phyloP scores from a whole-genome alignment of 768 basidiomycete genomes.

The Suillus sp. region DNA sequence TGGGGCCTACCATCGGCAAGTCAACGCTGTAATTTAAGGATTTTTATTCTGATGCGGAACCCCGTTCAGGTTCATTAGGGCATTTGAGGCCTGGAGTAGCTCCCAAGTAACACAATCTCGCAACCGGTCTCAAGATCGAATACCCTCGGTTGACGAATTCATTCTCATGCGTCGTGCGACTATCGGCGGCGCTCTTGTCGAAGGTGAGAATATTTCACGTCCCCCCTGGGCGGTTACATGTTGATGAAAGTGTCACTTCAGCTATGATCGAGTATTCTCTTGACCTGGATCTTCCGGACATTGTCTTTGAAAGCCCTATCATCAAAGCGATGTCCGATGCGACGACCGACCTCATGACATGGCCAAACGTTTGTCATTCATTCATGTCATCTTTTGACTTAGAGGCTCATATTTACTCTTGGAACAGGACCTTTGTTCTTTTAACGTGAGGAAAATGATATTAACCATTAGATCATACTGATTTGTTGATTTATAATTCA shows the following conservation, averaged over 20 bases:
- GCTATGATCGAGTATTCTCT: constrained; percentile 41
- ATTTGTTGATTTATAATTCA: constrained; percentile 24
- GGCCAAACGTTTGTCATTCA: constrained; percentile 38
- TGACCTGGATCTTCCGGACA: constrained; percentile 39
- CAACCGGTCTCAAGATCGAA: constrained; percentile 38
- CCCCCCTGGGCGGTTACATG: background rate
- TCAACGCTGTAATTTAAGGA: background rate
- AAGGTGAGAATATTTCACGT: constrained; percentile 29
- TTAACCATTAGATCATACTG: constrained; percentile 10
- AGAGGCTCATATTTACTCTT: constrained; percentile 17
- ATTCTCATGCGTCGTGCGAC: constrained; percentile 40
- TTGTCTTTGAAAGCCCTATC: constrained; percentile 37
- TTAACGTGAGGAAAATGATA: constrained; percentile 30
- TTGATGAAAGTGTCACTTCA: constrained; percentile 18
- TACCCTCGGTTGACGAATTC: constrained; percentile 41
- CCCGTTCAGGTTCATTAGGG: constrained; percentile 33
- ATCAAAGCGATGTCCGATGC: constrained; percentile 41
- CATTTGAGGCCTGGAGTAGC: constrained; percentile 38
- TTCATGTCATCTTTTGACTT: constrained; percentile 9
- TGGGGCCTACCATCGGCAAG: constrained; percentile 38
- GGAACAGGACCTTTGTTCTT: constrained; percentile 31
- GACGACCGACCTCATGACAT: constrained; percentile 43
- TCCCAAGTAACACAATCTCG: constrained; percentile 39
- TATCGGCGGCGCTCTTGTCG: constrained; percentile 41
- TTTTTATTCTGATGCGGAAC: constrained; percentile 7